Evolutionary conservation across 306 rosid species (phyloP), one percentile per base, ranked within the genome.

Genomic region (Cicer cuneatum): DNA sequence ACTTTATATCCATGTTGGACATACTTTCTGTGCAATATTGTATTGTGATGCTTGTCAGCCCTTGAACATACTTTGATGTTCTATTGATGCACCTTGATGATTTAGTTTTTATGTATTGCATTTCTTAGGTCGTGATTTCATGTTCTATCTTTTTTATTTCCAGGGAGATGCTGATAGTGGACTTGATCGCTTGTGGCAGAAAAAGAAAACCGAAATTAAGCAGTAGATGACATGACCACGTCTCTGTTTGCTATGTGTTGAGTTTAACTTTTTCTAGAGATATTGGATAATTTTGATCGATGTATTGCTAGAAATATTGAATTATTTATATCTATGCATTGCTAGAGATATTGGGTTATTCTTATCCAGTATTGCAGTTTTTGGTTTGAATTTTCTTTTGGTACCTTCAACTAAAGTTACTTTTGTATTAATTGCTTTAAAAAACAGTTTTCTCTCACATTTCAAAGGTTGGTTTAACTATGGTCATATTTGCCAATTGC

Each of bases 131-230:
- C 9, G 0, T 61, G 15, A 53, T 47, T 38, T 56, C 1, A 7
- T 71, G 59, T 60, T 11, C 10, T 52, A 2, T 1, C 39, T 3
- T 40, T 58, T 37, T 16, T 0, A 2, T 69, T 63, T 58, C 0
- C 67, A 85, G 86, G 89, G 89, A 7, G 93, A 89, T 76, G 93
- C 87, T 0, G 93, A 89, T 71, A 81, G 93, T 71, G 93, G 82
- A 13, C 33, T 86, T 15, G 93, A 89, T 62, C 81, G 93, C 13
- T 63, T 85, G 58, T 89, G 87, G 90, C 83, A 71, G 77, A 89
- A 84, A 74, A 89, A 89, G 84, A 89, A 79, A 64, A 72, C 5
- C 1, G 90, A 86, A 73, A 65, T 29, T 13, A 81, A 81, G 51
- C 89, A 85, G 53, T 89, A 85, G 82, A 47, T 12, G 37, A 18